A percentile compares a stretch with the other conserved stretches of the same genome.
These are phyloP conservation scores for Salix udensis DNA, from an alignment of 345 rosid species.

Conservation along the genomic window DNA sequence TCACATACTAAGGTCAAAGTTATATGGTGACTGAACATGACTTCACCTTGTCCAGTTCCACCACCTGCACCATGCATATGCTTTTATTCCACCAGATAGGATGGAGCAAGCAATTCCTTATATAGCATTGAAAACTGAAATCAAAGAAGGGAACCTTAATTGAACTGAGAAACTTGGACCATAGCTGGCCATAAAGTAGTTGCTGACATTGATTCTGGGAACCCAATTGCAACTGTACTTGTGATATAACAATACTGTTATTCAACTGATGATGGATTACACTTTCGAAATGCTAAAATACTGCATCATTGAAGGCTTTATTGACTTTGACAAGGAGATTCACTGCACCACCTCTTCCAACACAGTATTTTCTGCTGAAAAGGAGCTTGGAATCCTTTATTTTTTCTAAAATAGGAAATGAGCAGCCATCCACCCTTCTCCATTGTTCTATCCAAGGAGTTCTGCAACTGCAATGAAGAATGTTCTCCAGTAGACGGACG, in stretches of 20 bases:
- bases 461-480: constrained; percentile 83
- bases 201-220: neutral
- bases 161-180: neutral
- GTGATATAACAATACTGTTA: neutral
- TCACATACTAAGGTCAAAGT: neutral
- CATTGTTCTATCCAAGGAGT: constrained; percentile 75
- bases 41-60: neutral
- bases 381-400: constrained; percentile 19
- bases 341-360: neutral
- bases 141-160: neutral
- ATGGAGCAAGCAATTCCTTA: neutral
- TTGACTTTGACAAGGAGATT: neutral
- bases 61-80: no score
- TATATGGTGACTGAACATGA: neutral
- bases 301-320: neutral
- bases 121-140: neutral
- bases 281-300: neutral
- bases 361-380: neutral
- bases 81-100: neutral
- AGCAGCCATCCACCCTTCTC: constrained; percentile 87
- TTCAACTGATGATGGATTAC: neutral
- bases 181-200: neutral
- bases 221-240: neutral
- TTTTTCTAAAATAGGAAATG: constrained; percentile 76
- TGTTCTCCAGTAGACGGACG: constrained; percentile 78